These are phyloP conservation scores for Pleurotus djamor DNA, from an alignment of 768 basidiomycete species.

Conservation along the genomic window DNA sequence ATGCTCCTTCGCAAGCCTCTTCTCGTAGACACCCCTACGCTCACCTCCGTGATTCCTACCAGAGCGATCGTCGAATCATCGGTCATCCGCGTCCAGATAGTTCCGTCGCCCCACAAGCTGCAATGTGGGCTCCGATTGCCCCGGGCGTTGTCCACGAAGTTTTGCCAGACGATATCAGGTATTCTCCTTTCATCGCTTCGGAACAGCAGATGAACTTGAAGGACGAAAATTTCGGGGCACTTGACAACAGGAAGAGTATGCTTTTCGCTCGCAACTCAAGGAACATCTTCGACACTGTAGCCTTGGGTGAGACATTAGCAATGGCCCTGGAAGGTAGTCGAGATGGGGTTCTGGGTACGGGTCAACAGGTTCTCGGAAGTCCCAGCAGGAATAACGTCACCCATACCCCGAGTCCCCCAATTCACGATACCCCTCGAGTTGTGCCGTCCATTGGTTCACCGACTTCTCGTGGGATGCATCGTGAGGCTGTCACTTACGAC, in stretches of 20 bases:
- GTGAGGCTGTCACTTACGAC: constrained; percentile 35
- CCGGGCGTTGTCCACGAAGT: constrained; percentile 43
- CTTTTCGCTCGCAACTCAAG: constrained; percentile 20
- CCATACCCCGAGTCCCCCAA: background rate
- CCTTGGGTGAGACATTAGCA: constrained; percentile 7
- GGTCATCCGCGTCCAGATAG: constrained; percentile 31
- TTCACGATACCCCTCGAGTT: background rate
- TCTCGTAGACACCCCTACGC: constrained; percentile 47
- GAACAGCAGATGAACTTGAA: constrained; percentile 6
- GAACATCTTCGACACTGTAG: constrained; percentile 45
- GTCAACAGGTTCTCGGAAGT: constrained; percentile 33
- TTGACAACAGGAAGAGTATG: background rate
- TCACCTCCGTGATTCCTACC: constrained; percentile 30
- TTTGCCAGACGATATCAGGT: constrained; percentile 40
- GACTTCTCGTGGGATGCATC: constrained; percentile 12
- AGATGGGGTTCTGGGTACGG: constrained; percentile 49
- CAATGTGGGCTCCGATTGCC: constrained; percentile 52
- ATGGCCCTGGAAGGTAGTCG: constrained; percentile 13
- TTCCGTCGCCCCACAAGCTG: constrained; percentile 35
- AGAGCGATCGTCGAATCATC: constrained; percentile 26
- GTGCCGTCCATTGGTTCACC: background rate
- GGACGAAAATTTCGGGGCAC: background rate
- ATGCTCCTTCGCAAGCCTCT: constrained; percentile 30
- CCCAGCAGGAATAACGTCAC: background rate
- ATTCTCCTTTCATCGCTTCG: constrained; percentile 42